Evolutionary conservation across 1,284 basidiomycete genomes (phyloP), one percentile per base, ranked within the genome.

Genomic region (Ceratobasidium sp.): DNA sequence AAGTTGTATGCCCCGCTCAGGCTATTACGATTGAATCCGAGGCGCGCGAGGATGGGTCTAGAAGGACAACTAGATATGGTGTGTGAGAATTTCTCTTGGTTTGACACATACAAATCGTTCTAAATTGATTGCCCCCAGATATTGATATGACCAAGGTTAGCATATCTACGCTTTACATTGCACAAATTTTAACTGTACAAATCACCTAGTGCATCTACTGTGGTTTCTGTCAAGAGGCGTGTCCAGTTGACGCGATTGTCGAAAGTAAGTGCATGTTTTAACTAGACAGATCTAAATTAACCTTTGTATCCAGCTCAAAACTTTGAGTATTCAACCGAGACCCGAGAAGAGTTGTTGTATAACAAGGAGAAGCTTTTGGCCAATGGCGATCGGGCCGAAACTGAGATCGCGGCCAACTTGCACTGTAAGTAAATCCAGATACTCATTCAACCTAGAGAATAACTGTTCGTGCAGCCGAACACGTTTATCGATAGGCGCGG

Each of bases 21-120:
- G 97, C 97, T 20, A 99, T 99, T 79, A 99, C 97, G 31, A 99
- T 99, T 77, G 97, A 99, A 82, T 95, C 93, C 73, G 97, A 99
- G 81, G 89, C 96, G 65, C 90, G 97, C 74, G 84, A 90, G 79
- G 97, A 99, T 78, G 97, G 97, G 68, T 96, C 95, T 69, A 87
- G 97, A 77, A 87, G 94, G 81, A 99, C 97, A 69, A 99, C 97
- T 43, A 93, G 94, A 86, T 99, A 99, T 78, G 95, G 94, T 77
- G 70, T 70, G 78, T 77, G 40, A 40, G 42, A 29, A 22, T 55
- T 50, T 69, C 45, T 52, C 50, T 43, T 31, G 3, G 20, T n/a
- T 13, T 52, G 25, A n/a, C 25, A 40, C 22, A 13, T 29, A 29
- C n/a, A 32, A 34, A 32, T 43, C n/a, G n/a, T 38, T 56, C 42